phyloP scores from a whole-genome alignment of 345 rosid species.

The Eucalyptus paniculata region DNA sequence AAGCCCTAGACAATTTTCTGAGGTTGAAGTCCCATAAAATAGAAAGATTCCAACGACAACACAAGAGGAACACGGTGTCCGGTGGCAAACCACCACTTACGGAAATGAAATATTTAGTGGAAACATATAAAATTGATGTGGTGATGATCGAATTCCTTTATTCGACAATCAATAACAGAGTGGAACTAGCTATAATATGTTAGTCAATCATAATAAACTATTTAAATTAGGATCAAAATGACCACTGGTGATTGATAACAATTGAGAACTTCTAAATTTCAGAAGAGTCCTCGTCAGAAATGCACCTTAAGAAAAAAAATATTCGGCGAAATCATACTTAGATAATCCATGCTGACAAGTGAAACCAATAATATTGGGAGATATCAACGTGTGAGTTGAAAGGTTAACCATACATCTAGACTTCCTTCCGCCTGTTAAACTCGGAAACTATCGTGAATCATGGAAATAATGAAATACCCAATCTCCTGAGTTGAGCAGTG shows the following conservation, averaged over 20 bases:
- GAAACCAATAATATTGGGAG: not conserved
- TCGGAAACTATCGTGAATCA: not conserved
- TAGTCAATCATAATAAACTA: not conserved
- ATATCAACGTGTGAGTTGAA: not conserved
- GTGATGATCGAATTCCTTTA: not conserved
- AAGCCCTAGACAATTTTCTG: not conserved
- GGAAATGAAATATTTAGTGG: not conserved
- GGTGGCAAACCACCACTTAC: not conserved
- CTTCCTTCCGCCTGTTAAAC: not conserved
- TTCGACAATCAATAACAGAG: not conserved
- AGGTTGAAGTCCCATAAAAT: not conserved
- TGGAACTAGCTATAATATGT: not conserved
- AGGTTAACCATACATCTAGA: not conserved
- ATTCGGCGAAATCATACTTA: not conserved
- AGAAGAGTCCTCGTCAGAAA: not conserved
- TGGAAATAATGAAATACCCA: not conserved
- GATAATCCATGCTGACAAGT: not conserved
- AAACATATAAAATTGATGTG: not conserved
- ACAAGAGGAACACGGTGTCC: not conserved
- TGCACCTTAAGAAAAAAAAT: not conserved
- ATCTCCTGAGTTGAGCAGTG: not conserved
- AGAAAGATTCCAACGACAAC: not conserved
- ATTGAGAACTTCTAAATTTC: not conserved
- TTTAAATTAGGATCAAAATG: not conserved
- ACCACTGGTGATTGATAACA: not conserved